Evolutionary conservation across 2,329 filamentous ascomycete species (phyloP), one percentile per base, ranked within the genome.

Genomic region (Colletotrichum sp.): DNA sequence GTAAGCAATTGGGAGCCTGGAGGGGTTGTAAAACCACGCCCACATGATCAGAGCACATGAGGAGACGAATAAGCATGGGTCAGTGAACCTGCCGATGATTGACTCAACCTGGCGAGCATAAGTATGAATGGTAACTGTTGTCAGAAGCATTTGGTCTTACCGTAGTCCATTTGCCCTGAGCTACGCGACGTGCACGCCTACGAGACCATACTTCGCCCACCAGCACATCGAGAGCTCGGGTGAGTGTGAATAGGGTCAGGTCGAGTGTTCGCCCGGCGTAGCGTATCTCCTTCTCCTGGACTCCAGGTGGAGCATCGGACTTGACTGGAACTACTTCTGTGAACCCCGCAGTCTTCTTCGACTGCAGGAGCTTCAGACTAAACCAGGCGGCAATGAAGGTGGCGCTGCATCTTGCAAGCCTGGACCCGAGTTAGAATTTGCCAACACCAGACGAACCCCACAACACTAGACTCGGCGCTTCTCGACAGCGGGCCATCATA

Each of bases 21-120:
- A 88, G 0, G 95, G 95, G 12, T 88, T 83, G 85, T 96, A 98
- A 82, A 98, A 93, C 94, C 95, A 98, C 22, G 95, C 91, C 93
- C 95, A 96, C 95, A 98, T 98, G 79, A 98, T 93, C 48, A 95
- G 86, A 26, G 93, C 93, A 52, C 91, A 92, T 24, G 94, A 96
- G 39, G 89, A 83, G 60, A 93, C 92, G 83, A 98, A 98, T 22
- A 96, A 85, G 8, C 90, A 85, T 6, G 94, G 91, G 81, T 96
- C 94, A n/a, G 91, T 86, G 48, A 91, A 82, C 12, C 78, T 83
- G 28, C 86, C 85, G 76, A 88, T 78, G 28, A 83, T 72, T 13
- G 83, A 81, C 76, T 91, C 89, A 15, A 86, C 68, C 79, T 80
- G 80, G 60, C 81, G 81, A 80, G 81, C 81, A 68, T 71, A 5